These are phyloP conservation scores for Geotrichum citri-aurantii DNA, from an alignment of 1,139 yeast species.

Conservation along the genomic window DNA sequence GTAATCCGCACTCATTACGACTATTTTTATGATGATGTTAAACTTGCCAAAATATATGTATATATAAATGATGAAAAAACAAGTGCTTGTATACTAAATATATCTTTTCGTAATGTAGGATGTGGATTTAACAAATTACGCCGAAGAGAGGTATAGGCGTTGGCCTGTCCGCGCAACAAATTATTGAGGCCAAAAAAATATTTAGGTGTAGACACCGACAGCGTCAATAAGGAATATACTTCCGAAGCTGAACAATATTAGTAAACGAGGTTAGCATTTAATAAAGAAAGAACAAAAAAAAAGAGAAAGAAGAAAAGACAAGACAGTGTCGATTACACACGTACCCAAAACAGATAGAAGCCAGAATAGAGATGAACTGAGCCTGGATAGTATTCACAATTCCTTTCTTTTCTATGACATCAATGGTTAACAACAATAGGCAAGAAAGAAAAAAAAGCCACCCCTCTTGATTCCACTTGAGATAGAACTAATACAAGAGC, in stretches of 20 bases:
- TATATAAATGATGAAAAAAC: too few relatives aligned
- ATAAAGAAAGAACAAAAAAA: background rate
- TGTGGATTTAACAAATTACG: background rate
- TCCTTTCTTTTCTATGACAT: conserved; percentile 24
- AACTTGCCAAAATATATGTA: background rate
- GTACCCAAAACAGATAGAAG: conserved; percentile 35
- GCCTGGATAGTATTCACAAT: conserved; percentile 24
- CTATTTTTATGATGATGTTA: background rate
- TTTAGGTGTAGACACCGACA: conserved; percentile 38
- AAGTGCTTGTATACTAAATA: too few relatives aligned
- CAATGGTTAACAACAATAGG: conserved; percentile 26
- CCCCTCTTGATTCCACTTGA: too few relatives aligned
- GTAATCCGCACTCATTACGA: background rate
- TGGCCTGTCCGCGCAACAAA: background rate
- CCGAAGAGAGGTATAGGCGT: background rate
- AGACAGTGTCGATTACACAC: conserved; percentile 16
- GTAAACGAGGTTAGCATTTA: background rate
- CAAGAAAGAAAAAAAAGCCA: conserved; percentile 6
- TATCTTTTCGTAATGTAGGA: too few relatives aligned
- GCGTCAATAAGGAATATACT: conserved; percentile 36
- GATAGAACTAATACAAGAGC: too few relatives aligned
- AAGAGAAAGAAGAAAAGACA: background rate
- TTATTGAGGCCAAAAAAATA: too few relatives aligned
- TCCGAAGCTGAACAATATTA: conserved; percentile 31
- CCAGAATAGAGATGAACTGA: conserved; percentile 27